Base-by-base conservation (phyloP, 331 rosid species). In the Arachis monticola region DNA sequence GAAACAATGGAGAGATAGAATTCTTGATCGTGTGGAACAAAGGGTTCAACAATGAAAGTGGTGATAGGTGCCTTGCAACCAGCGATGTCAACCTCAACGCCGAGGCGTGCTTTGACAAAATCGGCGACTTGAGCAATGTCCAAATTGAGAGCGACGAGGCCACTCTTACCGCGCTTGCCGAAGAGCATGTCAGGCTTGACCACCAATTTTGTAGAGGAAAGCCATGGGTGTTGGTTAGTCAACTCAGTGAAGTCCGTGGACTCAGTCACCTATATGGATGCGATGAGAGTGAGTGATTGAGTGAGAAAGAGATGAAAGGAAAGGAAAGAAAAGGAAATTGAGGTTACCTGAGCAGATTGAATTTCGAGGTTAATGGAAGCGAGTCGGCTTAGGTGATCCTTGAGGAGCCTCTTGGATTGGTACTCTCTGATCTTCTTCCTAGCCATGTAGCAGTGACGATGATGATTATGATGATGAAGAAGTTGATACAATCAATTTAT, bases 1-100 rank as follows among this genome's bases (percentile, higher is more conserved):
- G 97, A 89, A 60, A 92, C 88, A 83, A 92, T 70, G 4, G 97
- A 92, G 8, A 92, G 88, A 76, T 92, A 92, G 79, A 78, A 92
- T 75, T 92, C 97, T 75, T 89, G 88, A 67, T 86, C 89, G 50
- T 92, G 97, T 41, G 97, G 96, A 82, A 92, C 87, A 85, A 92
- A 92, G 7, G 97, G 96, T 70, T 92, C 97, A 55, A 92, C 91
- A 53, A 92, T 89, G 80, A 92, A 92, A 53, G 93, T 86, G 3
- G 90, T 82, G n/a, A 92, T 88, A 22, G 97, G 97, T 52, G 97
- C 93, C 87, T 89, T 92, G 86, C 96, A 92, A 45, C 96, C 97
- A 45, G 90, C 97, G 88, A 92, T 89, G 84, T 89, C 97, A 80
- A 89, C 92, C 96, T 87, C 88, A 64, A 80, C 85, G 5, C 94